These are phyloP conservation scores for Leptographium radiaticola DNA, from an alignment of 2,329 filamentous ascomycete species.

Conservation along the genomic window DNA sequence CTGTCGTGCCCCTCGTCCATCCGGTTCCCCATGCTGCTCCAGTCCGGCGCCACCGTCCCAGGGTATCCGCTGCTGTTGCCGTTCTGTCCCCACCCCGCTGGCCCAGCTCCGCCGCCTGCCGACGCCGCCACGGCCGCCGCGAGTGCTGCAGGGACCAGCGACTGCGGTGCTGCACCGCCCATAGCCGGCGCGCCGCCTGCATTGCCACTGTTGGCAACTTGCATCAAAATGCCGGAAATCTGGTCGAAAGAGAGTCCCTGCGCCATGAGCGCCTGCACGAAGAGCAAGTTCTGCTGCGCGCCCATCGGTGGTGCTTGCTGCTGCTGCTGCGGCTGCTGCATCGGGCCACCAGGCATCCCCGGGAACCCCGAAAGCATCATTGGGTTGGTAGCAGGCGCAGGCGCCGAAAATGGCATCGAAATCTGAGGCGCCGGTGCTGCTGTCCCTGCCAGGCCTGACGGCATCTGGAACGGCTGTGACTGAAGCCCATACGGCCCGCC, in stretches of 20 bases:
- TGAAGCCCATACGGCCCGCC: constrained; percentile 24
- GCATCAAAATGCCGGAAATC: constrained; percentile 48
- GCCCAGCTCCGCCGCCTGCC: constrained; percentile 11
- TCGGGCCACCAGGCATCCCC: constrained; percentile 1
- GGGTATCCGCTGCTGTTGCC: not conserved
- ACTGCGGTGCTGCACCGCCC: not conserved
- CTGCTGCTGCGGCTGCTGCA: not conserved
- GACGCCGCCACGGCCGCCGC: not conserved
- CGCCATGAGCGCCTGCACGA: constrained; percentile 62
- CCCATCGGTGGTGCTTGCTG: not conserved
- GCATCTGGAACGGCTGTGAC: constrained; percentile 21
- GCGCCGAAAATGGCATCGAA: constrained; percentile 12
- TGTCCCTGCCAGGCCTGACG: constrained; percentile 12
- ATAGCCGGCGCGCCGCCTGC: constrained; percentile 16
- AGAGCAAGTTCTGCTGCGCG: constrained; percentile 56
- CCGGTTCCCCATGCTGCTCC: constrained; percentile 8
- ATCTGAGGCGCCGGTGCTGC: constrained; percentile 12
- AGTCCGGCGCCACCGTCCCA: not conserved
- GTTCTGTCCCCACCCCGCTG: constrained; percentile 15
- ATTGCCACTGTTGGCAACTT: constrained; percentile 28
- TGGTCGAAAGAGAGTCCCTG: constrained; percentile 69
- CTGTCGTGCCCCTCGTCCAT: constrained; percentile 38
- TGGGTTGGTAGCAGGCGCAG: constrained; percentile 18
- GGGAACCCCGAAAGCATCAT: constrained; percentile 4
- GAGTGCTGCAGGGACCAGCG: constrained; percentile 10